A percentile compares a stretch with the other conserved stretches of the same genome.
phyloP scores from a whole-genome alignment of 768 basidiomycete genomes.

The Pholiota molesta region DNA sequence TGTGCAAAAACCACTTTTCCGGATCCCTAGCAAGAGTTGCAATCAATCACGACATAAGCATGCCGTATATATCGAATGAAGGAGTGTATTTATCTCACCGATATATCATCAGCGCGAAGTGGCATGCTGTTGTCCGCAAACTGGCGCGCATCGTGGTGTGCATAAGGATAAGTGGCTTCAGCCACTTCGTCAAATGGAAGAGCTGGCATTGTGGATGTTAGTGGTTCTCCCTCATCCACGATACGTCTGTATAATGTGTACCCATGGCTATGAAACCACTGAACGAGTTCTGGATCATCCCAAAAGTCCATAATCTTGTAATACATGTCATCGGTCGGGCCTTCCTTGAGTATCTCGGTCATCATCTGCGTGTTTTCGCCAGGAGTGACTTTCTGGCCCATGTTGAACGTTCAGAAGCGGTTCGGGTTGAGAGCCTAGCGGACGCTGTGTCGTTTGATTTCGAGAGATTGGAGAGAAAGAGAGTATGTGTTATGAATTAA shows the following conservation, averaged over 20 bases:
- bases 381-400: too few species aligned
- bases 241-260: slow-evolving; percentile 13
- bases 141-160: slow-evolving; percentile 1
- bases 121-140: background rate
- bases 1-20: slow-evolving; percentile 20
- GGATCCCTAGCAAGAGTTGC: background rate
- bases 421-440: too few species aligned
- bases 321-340: too few species aligned
- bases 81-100: background rate
- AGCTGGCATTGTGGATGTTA: background rate
- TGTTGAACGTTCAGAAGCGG: too few species aligned
- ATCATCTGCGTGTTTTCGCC: too few species aligned
- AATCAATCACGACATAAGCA: too few species aligned
- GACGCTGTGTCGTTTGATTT: too few species aligned
- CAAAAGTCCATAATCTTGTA: slow-evolving; percentile 2
- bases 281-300: background rate
- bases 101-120: background rate
- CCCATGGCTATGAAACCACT: slow-evolving; percentile 14
- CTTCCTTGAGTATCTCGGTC: too few species aligned
- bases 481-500: too few species aligned
- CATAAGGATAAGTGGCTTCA: slow-evolving; percentile 8
- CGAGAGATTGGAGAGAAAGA: too few species aligned
- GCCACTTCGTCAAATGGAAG: slow-evolving; percentile 3
- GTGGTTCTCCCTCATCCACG: background rate
- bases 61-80: too few species aligned